Evolutionary conservation across 805 yeast species (phyloP), one percentile per base, ranked within the genome.

Genomic region (Wickerhamiella allomyrinae): DNA sequence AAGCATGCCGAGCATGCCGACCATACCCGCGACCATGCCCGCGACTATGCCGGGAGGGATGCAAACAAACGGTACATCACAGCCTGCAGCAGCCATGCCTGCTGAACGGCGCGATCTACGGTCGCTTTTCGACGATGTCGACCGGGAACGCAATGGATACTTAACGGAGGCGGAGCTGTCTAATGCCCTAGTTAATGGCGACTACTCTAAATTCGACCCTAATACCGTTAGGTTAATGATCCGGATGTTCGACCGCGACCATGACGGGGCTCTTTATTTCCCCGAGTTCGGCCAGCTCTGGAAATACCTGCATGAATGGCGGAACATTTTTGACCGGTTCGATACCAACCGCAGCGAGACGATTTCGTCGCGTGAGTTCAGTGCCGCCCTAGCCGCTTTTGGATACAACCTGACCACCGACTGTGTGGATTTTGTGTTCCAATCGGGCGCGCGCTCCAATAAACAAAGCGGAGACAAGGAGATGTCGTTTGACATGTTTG

Each of bases 401-500:
- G 85, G 85, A 2, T 79, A 77, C 60, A 67, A 71, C 36, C 59
- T 79, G 38, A 70, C 76, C 41, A 66, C 73, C 14, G 73, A 69
- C 49, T 67, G 76, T 48, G 76, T 75, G 20, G 64, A 71, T 37
- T 74, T 70, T 52, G 60, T 79, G 43, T 79, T 77, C 54, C 71
- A 67, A 48, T 69, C 68, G 44, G 78, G 76, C 54, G 67, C 77
- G 31, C 69, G 51, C 34, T 37, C 50, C 24, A 53, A 53, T 46
- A 48, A 60, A 17, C 44, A 46, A 38, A 23, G 46, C 14, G 61
- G 60, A 31, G 53, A 46, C 34, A 57, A 55, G 17, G 57, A 55
- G 34, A 63, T 84, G 59, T 76, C 80, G 45, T 84, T 84, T 58
- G 94, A 84, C 57, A 70, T 75, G 57, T 84, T 84, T 60, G 85